These are phyloP conservation scores for Hyaloscypha hepaticicola DNA, from an alignment of 495 filamentous ascomycete species.

Conservation along the genomic window DNA sequence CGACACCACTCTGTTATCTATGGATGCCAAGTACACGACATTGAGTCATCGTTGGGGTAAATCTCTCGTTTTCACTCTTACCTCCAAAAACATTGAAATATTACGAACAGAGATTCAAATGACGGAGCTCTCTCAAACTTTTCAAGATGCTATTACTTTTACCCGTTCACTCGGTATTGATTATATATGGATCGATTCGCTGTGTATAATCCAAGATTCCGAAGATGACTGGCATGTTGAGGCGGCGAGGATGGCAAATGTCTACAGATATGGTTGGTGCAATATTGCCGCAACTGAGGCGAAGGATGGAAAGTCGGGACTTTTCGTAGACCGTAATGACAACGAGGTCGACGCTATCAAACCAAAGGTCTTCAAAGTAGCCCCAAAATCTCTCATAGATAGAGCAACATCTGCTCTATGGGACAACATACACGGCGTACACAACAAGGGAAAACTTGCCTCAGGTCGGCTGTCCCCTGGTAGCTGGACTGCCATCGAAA, in stretches of 20 bases:
- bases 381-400: neutral
- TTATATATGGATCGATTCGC: neutral
- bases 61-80: neutral
- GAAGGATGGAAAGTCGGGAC: neutral
- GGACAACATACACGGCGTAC: too few relatives aligned
- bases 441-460: neutral
- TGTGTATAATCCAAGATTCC: neutral
- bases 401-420: too few relatives aligned
- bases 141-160: neutral
- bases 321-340: neutral
- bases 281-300: neutral
- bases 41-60: neutral
- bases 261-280: neutral
- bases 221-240: neutral
- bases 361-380: neutral
- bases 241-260: neutral
- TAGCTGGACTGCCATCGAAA: neutral
- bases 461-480: neutral
- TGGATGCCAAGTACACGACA: neutral
- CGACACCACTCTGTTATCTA: neutral
- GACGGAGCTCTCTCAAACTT: neutral
- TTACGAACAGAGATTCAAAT: neutral
- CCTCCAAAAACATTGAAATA: neutral
- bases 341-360: neutral
- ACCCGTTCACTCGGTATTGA: neutral